These are phyloP conservation scores for Solanum hybrid DNA, from an alignment of 305 asterid species.

Conservation along the genomic window DNA sequence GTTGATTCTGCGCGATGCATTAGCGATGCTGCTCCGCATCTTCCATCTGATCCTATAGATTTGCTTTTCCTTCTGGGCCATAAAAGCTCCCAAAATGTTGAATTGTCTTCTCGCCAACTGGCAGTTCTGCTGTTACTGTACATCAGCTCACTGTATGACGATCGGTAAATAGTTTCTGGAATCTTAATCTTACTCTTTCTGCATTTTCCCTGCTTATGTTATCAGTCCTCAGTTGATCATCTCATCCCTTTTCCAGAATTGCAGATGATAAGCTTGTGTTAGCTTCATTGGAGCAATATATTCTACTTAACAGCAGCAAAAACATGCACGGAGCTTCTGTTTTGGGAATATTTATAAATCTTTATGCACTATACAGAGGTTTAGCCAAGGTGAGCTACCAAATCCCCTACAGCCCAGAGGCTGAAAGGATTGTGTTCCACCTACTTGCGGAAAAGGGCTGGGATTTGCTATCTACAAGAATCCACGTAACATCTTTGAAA, in stretches of 20 bases:
- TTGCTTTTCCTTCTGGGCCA: constrained; percentile 83
- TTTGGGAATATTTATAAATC: constrained; percentile 47
- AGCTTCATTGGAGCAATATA: constrained; percentile 90
- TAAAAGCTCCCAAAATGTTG: constrained; percentile 50
- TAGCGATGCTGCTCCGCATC: constrained; percentile 48
- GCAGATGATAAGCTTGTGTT: constrained; percentile 77
- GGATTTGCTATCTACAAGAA: constrained; percentile 61
- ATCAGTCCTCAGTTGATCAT: background rate
- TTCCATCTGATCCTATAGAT: constrained; percentile 90
- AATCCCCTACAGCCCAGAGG: constrained; percentile 82
- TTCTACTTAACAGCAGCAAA: constrained; percentile 57
- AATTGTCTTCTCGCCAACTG: constrained; percentile 55
- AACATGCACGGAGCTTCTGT: constrained; percentile 28
- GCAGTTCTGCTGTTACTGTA: constrained; percentile 67
- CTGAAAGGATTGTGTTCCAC: constrained; percentile 65
- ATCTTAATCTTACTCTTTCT: background rate
- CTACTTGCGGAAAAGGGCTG: constrained; percentile 57
- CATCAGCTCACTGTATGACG: constrained; percentile 66
- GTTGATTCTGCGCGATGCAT: constrained; percentile 54
- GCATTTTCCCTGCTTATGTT: constrained; percentile 1
- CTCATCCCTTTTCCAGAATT: constrained; percentile 34
- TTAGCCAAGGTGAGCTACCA: constrained; percentile 71
- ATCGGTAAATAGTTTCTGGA: constrained; percentile 44
- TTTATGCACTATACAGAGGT: constrained; percentile 75
- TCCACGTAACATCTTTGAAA: constrained; percentile 57